Conservation (phyloP, 768 basidiomycete species). For the Hemileccinum impolitum region DNA sequence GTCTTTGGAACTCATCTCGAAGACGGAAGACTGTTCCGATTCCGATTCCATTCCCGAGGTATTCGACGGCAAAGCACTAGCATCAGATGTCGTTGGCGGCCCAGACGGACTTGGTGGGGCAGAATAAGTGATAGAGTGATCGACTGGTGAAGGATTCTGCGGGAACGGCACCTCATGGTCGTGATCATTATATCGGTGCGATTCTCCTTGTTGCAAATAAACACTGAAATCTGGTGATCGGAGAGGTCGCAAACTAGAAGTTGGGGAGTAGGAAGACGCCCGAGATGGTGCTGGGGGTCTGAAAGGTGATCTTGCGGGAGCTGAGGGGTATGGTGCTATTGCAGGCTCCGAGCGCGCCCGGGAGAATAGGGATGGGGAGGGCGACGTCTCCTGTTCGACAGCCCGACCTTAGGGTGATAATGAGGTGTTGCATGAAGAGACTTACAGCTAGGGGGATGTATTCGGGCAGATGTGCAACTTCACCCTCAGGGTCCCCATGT, state of each 20-base stretch:
- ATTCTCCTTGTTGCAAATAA: conserved; percentile 16
- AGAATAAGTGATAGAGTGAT: conserved; percentile 1
- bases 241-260: background rate
- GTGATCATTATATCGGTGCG: conserved; percentile 9
- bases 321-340: conserved; percentile 4
- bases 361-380: conserved; percentile 1
- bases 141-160: conserved; percentile 5
- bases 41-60: conserved; percentile 15
- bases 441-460: conserved; percentile 12
- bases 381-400: conserved; percentile 8
- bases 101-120: conserved; percentile 15
- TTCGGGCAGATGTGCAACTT: background rate
- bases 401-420: background rate
- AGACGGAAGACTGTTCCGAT: conserved; percentile 15
- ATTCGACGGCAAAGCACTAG: conserved; percentile 15
- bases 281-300: background rate
- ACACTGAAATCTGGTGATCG: conserved; percentile 13
- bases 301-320: conserved; percentile 4
- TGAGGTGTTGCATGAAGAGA: background rate
- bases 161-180: background rate
- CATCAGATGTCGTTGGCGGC: conserved; percentile 16
- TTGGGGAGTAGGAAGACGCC: conserved; percentile 10
- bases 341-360: conserved; percentile 13
- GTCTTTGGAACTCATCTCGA: conserved; percentile 28
- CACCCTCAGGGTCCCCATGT: background rate